Evolutionary conservation across 108 stramenopile genomes (phyloP), one percentile per base, ranked within the genome.

Genomic region (Skeletonema marinoi): DNA sequence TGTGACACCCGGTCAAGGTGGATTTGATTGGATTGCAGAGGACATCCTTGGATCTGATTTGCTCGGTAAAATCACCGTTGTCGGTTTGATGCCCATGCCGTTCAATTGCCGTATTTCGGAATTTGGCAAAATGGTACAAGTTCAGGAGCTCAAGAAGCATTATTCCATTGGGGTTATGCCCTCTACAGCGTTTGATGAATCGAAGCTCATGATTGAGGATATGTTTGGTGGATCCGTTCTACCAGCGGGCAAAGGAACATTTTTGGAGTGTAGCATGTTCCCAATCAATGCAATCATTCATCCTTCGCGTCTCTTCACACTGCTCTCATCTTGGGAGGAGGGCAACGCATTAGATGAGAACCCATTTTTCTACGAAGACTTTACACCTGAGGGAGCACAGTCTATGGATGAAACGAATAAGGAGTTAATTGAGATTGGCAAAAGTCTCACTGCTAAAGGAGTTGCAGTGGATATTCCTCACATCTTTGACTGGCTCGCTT

Each of bases 231-330:
- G 35, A 16, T 48, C 46, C 16, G 46, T 48, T n/a, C 39, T 80
- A 33, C 83, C 83, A 8, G 71, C 64, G 1, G 32, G 78, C 33
- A 42, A 75, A 14, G 32, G 68, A 66, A 84, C 78, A 31, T 84
- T 84, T 36, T 46, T 84, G 30, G 78, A 78, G 6, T 78, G 78
- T 6, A 84, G 78, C 6, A 44, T 84, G 51, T 79, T 84, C 68
- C 74, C 74, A 14, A 84, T 84, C 83, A 84, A 84, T 33, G 71
- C 77, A 30, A 74, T 84, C 4, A 79, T 78, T 73, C 83, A 84
- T 66, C 83, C 83, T 7, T 79, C 83, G 1, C 78, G 78, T 32
- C 66, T 65, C 14, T 84, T 74, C 38, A 66, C 58, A 5, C 79
- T 80, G 58, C 79, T 70, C 74, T 73, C 66, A 4, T 69, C 78